Percentiles rank a stretch among this genome's conserved stretches.
Conservation (phyloP, 2,329 filamentous ascomycete genomes). For the Stagonosporopsis cucurbitacearum region DNA sequence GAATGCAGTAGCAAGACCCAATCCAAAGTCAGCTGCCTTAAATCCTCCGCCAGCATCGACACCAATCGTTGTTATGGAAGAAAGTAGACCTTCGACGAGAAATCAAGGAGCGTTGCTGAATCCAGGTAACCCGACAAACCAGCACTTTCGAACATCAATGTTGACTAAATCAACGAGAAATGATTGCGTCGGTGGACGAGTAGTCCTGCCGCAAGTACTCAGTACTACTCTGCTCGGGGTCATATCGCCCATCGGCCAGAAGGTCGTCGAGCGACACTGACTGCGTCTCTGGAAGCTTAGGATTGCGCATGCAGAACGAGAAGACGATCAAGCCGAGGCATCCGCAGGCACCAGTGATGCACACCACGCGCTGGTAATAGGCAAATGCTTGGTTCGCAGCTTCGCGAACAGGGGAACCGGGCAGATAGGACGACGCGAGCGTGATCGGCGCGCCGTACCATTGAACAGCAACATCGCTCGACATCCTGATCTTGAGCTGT, state of each 20-base stretch:
- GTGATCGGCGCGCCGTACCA: conserved; percentile 54
- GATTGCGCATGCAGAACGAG: conserved; percentile 54
- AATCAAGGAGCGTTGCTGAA: background rate
- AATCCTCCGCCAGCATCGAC: background rate
- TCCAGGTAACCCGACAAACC: background rate
- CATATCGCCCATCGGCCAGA: background rate
- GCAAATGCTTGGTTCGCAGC: conserved; percentile 55
- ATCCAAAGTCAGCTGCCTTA: background rate
- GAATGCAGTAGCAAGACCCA: background rate
- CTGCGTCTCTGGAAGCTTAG: conserved; percentile 54
- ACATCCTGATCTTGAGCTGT: conserved; percentile 49
- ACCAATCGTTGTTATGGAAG: background rate
- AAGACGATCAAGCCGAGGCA: conserved; percentile 57
- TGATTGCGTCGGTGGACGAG: background rate
- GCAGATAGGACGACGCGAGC: conserved; percentile 47
- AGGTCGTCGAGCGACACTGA: conserved; percentile 43
- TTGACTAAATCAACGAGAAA: background rate
- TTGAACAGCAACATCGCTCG: conserved; percentile 34
- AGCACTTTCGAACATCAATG: background rate
- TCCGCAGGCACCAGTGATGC: conserved; percentile 42
- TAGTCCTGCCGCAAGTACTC: background rate
- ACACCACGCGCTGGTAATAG: conserved; percentile 56
- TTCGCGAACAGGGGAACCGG: conserved; percentile 54
- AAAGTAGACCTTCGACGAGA: background rate
- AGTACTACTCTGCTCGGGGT: background rate